These are phyloP conservation scores for Vitis cinerea DNA, from an alignment of 164 flowering plant genomes.

Conservation along the genomic window DNA sequence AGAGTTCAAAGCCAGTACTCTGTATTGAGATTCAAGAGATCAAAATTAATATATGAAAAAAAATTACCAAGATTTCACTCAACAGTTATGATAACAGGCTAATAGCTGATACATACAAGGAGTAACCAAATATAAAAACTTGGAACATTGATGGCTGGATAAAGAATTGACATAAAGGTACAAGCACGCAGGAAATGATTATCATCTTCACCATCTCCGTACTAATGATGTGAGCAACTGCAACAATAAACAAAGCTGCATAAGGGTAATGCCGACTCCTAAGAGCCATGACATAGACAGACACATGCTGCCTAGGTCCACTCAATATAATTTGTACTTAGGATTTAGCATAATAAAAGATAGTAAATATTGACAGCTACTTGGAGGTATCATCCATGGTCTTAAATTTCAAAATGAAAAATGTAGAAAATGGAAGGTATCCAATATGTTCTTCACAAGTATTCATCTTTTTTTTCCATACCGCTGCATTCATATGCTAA, in stretches of 20 bases:
- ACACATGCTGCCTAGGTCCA: not conserved
- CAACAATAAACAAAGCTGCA: conserved; percentile 11
- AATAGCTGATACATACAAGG: not conserved
- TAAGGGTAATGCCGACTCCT: not conserved
- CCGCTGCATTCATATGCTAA: no score
- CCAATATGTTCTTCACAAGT: no score
- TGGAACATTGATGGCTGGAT: no score
- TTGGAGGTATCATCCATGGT: no score
- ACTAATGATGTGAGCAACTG: conserved; percentile 88
- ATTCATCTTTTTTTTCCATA: no score
- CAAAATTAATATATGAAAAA: not conserved
- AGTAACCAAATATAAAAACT: not conserved
- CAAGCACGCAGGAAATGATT: not conserved
- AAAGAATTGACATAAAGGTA: not conserved
- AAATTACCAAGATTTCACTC: not conserved
- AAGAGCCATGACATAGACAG: not conserved
- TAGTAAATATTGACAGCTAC: no score
- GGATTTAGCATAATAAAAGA: not conserved
- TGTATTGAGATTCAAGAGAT: not conserved
- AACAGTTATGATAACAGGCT: conserved; percentile 4
- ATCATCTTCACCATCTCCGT: conserved; percentile 69
- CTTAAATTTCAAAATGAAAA: no score
- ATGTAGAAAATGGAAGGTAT: no score
- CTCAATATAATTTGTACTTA: not conserved
- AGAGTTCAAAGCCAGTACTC: not conserved